These are phyloP conservation scores for Amanita fuliginea DNA, from an alignment of 768 basidiomycete species.

Conservation along the genomic window DNA sequence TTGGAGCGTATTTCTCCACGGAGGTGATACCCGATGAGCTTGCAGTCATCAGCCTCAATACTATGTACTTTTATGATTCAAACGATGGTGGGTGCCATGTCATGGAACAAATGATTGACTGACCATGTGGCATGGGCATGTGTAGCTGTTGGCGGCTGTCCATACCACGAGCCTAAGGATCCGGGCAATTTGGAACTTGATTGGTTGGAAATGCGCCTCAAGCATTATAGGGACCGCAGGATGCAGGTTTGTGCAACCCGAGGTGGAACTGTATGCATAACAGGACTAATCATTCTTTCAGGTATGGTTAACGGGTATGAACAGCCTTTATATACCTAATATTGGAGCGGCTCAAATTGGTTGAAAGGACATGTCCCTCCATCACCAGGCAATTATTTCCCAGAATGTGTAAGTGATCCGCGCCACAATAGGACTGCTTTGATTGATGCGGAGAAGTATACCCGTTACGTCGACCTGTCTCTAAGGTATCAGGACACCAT, in stretches of 20 bases:
- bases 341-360: not conserved
- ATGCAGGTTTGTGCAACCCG: constrained; percentile 46
- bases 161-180: constrained; percentile 49
- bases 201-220: constrained; percentile 83
- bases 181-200: constrained; percentile 85
- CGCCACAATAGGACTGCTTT: constrained; percentile 9
- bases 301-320: constrained; percentile 18
- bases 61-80: constrained; percentile 84
- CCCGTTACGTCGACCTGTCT: constrained; percentile 64
- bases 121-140: no score
- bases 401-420: constrained; percentile 60
- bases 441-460: constrained; percentile 27
- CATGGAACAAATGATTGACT: constrained; percentile 2
- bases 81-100: constrained; percentile 53
- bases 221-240: constrained; percentile 49
- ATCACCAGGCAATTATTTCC: constrained; percentile 67
- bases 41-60: constrained; percentile 80
- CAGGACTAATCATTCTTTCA: constrained; percentile 2
- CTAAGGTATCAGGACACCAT: constrained; percentile 82
- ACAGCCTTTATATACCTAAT: not conserved
- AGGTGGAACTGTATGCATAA: no score
- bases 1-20: constrained; percentile 76
- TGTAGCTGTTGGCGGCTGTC: constrained; percentile 69
- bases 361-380: constrained; percentile 79
- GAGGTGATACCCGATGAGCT: constrained; percentile 71